Evolutionary conservation across 2,329 filamentous ascomycete species (phyloP), one percentile per base, ranked within the genome.

Genomic region (Blumeria hordei): DNA sequence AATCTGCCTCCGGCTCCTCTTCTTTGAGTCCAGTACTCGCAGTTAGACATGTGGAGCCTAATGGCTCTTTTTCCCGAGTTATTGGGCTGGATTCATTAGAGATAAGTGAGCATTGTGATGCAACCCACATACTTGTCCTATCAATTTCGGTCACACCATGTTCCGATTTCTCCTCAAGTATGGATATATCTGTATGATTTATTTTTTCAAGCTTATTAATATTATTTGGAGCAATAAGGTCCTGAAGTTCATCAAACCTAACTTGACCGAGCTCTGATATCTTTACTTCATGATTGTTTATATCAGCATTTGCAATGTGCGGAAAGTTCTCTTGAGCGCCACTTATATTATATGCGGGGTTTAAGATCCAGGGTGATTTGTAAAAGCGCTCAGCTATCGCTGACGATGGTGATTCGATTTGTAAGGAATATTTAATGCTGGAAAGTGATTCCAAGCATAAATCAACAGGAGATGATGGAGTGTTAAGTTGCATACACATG

Each of bases 321-420:
- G 5, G 32, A 33, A 16, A 58, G 83, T 77, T n/a, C 80, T 78
- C 57, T 75, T 75, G 43, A 73, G 71, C 54, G 61, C 85, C 77
- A 34, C 88, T 69, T 35, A 85, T 72, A 49, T 80, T 82, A 65
- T 88, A 83, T 51, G 85, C 69, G 32, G 81, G 71, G 16, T 65
- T 66, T 10, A 69, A 68, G 1, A 69, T 67, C 82, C 88, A 95
- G 3, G 88, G 88, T 33, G 83, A 75, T 59, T 83, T 81, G 69
- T 96, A 96, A 64, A 95, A 96, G 59, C 83, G 79, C 65, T 94
- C 86, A 9, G 90, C 90, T n/a, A 83, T 88, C 34, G 87, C 86
- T 1, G 90, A 94, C 0, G 86, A 90, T 1, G 88, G 88, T 33
- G 70, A 69, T 10, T 74, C 72, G 57, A 81, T 70, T 63, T 86